These are phyloP conservation scores for Leccinum longicurvipes DNA, from an alignment of 768 basidiomycete genomes.

Conservation along the genomic window DNA sequence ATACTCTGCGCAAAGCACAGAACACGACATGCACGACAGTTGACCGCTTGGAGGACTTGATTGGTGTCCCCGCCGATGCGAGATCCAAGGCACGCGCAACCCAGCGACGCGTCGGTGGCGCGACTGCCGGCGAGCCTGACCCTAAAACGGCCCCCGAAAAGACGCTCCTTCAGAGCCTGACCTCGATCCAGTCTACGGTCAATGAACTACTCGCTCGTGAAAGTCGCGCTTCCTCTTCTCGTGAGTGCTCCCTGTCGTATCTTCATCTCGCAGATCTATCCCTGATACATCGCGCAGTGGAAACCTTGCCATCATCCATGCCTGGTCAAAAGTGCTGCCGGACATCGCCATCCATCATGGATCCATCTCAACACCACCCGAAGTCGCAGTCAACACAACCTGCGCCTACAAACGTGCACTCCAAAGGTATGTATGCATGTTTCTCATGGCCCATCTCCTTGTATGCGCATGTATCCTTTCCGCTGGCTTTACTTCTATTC, in stretches of 20 bases:
- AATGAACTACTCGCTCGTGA: slow-evolving; percentile 17
- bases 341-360: neutral
- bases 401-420: neutral
- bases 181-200: slow-evolving; percentile 21
- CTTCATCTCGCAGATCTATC: neutral
- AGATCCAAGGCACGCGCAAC: neutral
- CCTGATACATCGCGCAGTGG: neutral
- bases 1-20: slow-evolving; percentile 14
- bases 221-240: neutral
- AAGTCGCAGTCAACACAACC: neutral
- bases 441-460: neutral
- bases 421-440: slow-evolving; percentile 4
- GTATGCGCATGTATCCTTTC: neutral
- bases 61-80: slow-evolving; percentile 9
- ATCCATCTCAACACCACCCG: neutral
- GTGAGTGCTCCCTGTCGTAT: slow-evolving; percentile 10
- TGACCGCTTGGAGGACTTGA: slow-evolving; percentile 8
- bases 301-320: neutral
- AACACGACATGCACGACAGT: slow-evolving; percentile 6
- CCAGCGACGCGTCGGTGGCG: neutral
- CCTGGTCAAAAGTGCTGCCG: neutral
- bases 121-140: neutral
- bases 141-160: neutral
- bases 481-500: neutral
- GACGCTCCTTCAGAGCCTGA: slow-evolving; percentile 13